Evolutionary conservation across 2,329 filamentous ascomycete genomes (phyloP).

Genomic region (Coniochaeta sp.): DNA sequence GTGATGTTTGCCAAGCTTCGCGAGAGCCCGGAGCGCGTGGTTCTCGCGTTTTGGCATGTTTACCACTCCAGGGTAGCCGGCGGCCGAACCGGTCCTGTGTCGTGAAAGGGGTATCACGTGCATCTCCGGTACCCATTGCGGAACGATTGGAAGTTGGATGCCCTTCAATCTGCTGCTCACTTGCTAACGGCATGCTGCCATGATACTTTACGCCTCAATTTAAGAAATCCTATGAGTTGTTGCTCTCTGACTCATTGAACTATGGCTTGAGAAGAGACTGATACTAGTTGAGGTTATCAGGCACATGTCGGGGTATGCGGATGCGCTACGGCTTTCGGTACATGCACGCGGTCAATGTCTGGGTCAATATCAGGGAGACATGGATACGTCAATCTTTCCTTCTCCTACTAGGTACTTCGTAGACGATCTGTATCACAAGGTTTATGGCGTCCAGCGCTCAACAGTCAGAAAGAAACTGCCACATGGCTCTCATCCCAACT

Average conservation of each 20-base stretch:
- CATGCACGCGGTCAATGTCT: no score
- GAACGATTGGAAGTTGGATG: neutral
- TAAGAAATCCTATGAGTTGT: neutral
- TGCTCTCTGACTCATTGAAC: neutral
- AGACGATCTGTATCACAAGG: no score
- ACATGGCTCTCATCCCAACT: no score
- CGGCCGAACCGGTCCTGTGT: neutral
- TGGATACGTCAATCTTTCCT: no score
- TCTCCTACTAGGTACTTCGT: no score
- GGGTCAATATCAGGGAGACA: no score
- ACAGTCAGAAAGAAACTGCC: no score
- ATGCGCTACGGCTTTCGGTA: no score
- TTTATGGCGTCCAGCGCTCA: no score
- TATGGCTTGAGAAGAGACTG: no score
- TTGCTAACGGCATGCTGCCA: neutral
- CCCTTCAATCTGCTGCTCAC: neutral
- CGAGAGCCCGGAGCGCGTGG: neutral
- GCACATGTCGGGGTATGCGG: no score
- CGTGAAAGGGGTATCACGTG: slow-evolving; percentile 1
- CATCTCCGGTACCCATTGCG: neutral
- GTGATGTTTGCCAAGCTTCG: neutral
- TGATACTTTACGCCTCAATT: neutral
- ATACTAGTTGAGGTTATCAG: no score
- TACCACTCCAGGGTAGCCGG: neutral
- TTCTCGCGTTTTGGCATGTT: neutral